A percentile compares a stretch with the other conserved stretches of the same genome.
These are phyloP conservation scores for Puya raimondii DNA, from an alignment of 176 grass and related monocot species.

Conservation along the genomic window DNA sequence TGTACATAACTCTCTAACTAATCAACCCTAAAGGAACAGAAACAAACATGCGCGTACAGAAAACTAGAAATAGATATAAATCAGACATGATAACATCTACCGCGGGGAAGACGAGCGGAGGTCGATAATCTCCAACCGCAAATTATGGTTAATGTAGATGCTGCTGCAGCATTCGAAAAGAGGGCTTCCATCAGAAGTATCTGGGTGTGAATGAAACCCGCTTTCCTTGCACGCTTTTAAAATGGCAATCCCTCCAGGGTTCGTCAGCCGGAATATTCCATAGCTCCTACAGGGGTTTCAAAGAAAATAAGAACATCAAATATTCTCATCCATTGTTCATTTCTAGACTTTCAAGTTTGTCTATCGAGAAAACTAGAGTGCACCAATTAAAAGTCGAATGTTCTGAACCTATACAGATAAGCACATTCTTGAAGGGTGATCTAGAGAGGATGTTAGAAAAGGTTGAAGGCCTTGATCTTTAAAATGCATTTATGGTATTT, in stretches of 20 bases:
- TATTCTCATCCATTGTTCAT: constrained; percentile 5
- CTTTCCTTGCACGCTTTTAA: constrained; percentile 59
- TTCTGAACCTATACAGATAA: background rate
- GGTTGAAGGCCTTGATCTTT: background rate
- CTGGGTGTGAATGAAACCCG: constrained; percentile 64
- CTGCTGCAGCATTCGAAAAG: constrained; percentile 67
- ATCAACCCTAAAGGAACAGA: too few relatives aligned
- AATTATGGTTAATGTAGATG: constrained; percentile 65
- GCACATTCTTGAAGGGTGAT: background rate
- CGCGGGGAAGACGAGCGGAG: constrained; percentile 44
- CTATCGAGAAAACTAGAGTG: background rate
- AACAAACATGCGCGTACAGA: background rate
- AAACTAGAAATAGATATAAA: background rate
- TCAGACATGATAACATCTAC: background rate
- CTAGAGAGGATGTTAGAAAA: background rate
- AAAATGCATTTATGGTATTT: background rate
- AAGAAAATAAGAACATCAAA: constrained; percentile 15
- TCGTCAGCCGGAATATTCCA: constrained; percentile 86
- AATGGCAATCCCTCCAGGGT: constrained; percentile 65
- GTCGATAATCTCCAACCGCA: constrained; percentile 93
- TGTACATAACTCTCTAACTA: too few relatives aligned
- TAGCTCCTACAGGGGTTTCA: constrained; percentile 43
- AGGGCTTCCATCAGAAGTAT: constrained; percentile 37
- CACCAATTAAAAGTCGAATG: background rate
- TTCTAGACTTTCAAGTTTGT: background rate